Conservation (phyloP, 1,139 yeast species). For the Lodderomyces orthopsilosis region DNA sequence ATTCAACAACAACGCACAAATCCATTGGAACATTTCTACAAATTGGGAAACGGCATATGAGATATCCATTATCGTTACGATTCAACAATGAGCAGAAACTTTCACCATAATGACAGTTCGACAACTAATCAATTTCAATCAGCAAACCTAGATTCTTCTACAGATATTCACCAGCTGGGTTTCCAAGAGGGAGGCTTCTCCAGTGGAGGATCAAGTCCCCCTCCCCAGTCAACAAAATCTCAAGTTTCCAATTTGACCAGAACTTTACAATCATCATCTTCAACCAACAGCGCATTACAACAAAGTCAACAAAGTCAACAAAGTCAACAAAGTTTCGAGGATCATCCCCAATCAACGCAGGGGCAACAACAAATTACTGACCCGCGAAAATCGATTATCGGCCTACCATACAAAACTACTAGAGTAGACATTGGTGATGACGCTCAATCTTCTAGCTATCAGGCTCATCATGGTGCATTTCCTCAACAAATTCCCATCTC, state of each 20-base stretch:
- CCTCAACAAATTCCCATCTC: constrained; percentile 11
- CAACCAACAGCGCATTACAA: constrained; percentile 2
- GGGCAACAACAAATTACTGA: constrained; percentile 5
- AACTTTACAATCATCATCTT: constrained; percentile 26
- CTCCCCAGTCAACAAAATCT: constrained; percentile 9
- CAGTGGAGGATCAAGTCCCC: constrained; percentile 6
- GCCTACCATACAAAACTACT: background rate
- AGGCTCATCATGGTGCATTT: constrained; percentile 3
- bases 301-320: background rate
- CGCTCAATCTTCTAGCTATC: background rate
- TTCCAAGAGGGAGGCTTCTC: background rate
- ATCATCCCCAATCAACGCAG: background rate
- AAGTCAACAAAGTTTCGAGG: background rate
- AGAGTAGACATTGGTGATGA: background rate
- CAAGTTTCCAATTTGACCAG: constrained; percentile 40
- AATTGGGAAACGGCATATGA: background rate
- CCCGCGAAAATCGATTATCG: constrained; percentile 7
- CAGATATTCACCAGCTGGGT: constrained; percentile 5
- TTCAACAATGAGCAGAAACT: constrained; percentile 5
- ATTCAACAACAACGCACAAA: no score
- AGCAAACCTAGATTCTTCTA: constrained; percentile 3
- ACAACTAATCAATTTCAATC: constrained; percentile 3
- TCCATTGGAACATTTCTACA: background rate
- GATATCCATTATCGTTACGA: background rate
- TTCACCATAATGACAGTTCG: constrained; percentile 3